Percentiles rank a stretch among this genome's conserved stretches.
phyloP scores from a whole-genome alignment of 1,284 basidiomycete species.

The Puccinia novopanici region DNA sequence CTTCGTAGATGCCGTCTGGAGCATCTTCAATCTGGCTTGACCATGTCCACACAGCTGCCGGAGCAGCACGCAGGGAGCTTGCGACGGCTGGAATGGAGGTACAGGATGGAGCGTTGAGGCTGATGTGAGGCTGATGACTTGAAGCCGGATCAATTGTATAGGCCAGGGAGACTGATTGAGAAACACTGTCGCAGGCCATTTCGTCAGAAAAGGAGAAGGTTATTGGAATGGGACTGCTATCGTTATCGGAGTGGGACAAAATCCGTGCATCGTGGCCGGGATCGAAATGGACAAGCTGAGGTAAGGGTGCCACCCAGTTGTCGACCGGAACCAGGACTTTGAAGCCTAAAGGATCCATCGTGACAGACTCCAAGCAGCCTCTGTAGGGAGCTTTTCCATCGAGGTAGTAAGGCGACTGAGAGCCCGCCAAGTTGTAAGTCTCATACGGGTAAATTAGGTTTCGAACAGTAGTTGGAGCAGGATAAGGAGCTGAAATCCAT shows the following conservation, averaged over 20 bases:
- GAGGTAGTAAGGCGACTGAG: slow-evolving; percentile 67
- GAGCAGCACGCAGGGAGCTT: slow-evolving; percentile 61
- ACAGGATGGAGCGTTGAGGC: slow-evolving; percentile 69
- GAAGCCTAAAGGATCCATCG: slow-evolving; percentile 74
- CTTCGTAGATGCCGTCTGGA: slow-evolving; percentile 75
- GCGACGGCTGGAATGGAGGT: slow-evolving; percentile 64
- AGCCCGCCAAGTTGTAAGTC: slow-evolving; percentile 68
- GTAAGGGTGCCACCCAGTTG: slow-evolving; percentile 71
- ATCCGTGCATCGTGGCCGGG: slow-evolving; percentile 83
- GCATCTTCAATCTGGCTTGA: slow-evolving; percentile 71
- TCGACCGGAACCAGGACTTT: slow-evolving; percentile 72
- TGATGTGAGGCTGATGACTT: slow-evolving; percentile 60
- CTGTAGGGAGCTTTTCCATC: slow-evolving; percentile 67
- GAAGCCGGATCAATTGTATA: slow-evolving; percentile 48
- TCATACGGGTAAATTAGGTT: slow-evolving; percentile 84
- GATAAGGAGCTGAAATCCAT: slow-evolving; percentile 68
- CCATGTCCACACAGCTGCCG: slow-evolving; percentile 66
- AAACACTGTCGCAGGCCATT: slow-evolving; percentile 74
- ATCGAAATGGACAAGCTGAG: slow-evolving; percentile 73
- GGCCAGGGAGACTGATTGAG: slow-evolving; percentile 67
- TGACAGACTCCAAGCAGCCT: slow-evolving; percentile 71
- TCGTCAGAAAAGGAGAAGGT: slow-evolving; percentile 72
- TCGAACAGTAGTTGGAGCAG: slow-evolving; percentile 66
- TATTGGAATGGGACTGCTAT: slow-evolving; percentile 69
- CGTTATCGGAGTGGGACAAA: slow-evolving; percentile 63